Percentiles rank a stretch among this genome's conserved stretches.
These are phyloP conservation scores for Ehretia macrophylla DNA, from an alignment of 257 asterid species.

Conservation along the genomic window DNA sequence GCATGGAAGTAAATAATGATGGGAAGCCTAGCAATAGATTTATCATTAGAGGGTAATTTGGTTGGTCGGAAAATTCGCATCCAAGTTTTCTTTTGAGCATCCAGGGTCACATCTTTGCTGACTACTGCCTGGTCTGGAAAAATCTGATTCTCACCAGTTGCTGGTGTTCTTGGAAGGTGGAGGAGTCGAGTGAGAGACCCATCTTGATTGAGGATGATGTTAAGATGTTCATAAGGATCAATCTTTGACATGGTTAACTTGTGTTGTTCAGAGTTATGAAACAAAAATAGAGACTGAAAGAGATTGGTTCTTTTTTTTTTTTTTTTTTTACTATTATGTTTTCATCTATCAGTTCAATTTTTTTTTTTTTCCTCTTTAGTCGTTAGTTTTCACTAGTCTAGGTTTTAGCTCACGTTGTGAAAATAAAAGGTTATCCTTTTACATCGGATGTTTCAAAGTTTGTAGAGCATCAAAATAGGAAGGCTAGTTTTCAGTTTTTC, in stretches of 20 bases:
- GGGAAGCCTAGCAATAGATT: conserved; percentile 57
- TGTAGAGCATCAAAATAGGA: no score
- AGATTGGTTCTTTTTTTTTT: neutral
- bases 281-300: neutral
- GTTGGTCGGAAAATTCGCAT: conserved; percentile 77
- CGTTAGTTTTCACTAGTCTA: no score
- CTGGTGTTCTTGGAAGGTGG: conserved; percentile 52
- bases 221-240: conserved; percentile 74
- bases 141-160: conserved; percentile 46
- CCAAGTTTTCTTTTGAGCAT: conserved; percentile 55
- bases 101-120: conserved; percentile 71
- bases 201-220: conserved; percentile 43
- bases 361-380: no score
- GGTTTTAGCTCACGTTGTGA: no score
- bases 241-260: conserved; percentile 50
- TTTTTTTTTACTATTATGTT: no score
- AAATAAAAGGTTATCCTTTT: no score
- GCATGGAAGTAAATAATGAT: conserved; percentile 56
- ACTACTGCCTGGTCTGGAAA: conserved; percentile 37
- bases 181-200: conserved; percentile 68
- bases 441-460: no score
- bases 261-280: neutral
- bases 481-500: no score
- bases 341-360: no score
- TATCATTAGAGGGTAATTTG: conserved; percentile 47